Evolutionary conservation across 768 basidiomycete genomes (phyloP), one percentile per base, ranked within the genome.

Genomic region (Amylocystis lapponica): DNA sequence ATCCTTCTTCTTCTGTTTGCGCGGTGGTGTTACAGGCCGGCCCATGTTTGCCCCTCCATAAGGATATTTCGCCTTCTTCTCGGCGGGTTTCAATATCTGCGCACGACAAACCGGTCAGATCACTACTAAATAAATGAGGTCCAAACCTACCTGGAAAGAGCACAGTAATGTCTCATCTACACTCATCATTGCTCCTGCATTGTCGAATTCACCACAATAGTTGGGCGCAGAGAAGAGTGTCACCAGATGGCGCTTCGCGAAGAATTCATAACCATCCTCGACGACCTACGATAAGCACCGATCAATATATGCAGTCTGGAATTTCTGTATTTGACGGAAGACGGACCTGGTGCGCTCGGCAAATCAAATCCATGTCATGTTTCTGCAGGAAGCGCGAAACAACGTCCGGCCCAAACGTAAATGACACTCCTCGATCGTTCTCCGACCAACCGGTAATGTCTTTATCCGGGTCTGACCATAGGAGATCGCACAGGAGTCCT

Each of bases 171-270:
- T 96, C 68, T 97, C 95, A 57, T 97, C 95, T 32, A 99, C 95
- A 58, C 89, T 93, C 95, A 98, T 99, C 95, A 99, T 99, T 26
- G 95, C 95, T 27, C 95, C 95, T 4, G 95, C 94, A 64, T 99
- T 99, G 66, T 99, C 95, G 58, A 99, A 99, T 70, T 98, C 88
- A 51, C 91, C 87, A 55, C 86, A 90, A 58, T 91, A 90, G 71
- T 91, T 90, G 46, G 95, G 95, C 39, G 95, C 95, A 19, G 92
- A 95, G 71, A 98, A 98, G 34, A 98, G 65, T 32, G 95, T 98
- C 52, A 98, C 95, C 53, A 98, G 67, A 70, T 95, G 93, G 52
- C 95, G 77, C 69, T 98, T 97, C 35, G 94, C 94, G 58, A 97
- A 98, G 69, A 98, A 98, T 63, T 98, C 95, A 65, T 98, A 98